A percentile compares a stretch with the other conserved stretches of the same genome.
phyloP scores from a whole-genome alignment of 345 rosid species.

The Nasturtium officinale region DNA sequence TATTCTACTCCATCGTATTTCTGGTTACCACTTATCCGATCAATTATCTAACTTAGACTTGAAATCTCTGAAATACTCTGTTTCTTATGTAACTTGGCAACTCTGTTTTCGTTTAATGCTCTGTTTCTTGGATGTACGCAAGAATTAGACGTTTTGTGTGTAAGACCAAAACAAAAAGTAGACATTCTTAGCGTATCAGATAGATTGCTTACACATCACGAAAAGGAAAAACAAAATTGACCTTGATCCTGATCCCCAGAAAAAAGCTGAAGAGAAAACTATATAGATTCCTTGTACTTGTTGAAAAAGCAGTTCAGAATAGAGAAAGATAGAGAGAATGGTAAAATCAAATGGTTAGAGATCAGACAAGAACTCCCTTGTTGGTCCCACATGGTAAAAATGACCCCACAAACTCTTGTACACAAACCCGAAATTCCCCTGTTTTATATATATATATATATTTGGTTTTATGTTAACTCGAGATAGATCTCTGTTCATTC shows the following conservation, averaged over 20 bases:
- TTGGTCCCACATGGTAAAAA: conserved; percentile 40
- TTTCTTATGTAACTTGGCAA: neutral
- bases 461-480: conserved; percentile 22
- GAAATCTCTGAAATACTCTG: neutral
- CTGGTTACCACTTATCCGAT: neutral
- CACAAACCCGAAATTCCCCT: conserved; percentile 22
- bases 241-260: conserved; percentile 40
- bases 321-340: neutral
- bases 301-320: conserved; percentile 32
- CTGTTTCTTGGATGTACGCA: conserved; percentile 21
- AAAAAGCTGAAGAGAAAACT: conserved; percentile 24
- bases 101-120: neutral
- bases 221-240: conserved; percentile 39
- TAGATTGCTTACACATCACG: conserved; percentile 46
- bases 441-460: neutral
- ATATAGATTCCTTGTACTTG: conserved; percentile 46
- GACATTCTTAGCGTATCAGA: conserved; percentile 46
- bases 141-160: conserved; percentile 23
- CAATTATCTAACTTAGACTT: neutral
- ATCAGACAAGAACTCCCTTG: conserved; percentile 41
- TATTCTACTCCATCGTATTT: conserved; percentile 13
- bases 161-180: conserved; percentile 25
- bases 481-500: conserved; percentile 37
- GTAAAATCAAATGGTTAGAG: conserved; percentile 23
- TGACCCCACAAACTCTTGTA: conserved; percentile 38